Conservation (phyloP, 306 rosid species). For the Oemleria cerasiformis region DNA sequence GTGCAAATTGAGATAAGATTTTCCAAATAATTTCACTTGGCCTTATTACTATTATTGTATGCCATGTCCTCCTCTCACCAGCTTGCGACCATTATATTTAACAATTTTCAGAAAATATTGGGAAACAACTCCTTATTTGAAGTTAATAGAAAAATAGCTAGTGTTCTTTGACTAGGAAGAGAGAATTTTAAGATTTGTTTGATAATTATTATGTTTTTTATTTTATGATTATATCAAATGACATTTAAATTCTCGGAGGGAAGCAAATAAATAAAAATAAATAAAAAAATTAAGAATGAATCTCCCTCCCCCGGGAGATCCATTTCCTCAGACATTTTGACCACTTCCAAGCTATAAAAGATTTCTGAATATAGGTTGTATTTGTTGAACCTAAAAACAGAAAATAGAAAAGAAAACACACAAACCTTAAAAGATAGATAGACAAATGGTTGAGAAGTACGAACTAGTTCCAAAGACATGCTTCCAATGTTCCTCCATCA, state of each 20-base stretch:
- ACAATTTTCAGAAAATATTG: background rate
- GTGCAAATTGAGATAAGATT: background rate
- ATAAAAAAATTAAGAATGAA: background rate
- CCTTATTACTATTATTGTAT: background rate
- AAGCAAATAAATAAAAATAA: too few relatives aligned
- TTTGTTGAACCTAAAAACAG: constrained; percentile 13
- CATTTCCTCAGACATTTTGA: too few relatives aligned
- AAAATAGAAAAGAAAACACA: background rate
- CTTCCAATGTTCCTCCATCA: background rate
- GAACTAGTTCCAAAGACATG: constrained; percentile 7
- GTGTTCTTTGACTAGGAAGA: background rate
- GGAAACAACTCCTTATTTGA: background rate
- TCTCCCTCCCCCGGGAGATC: background rate
- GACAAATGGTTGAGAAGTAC: background rate
- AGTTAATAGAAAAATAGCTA: background rate
- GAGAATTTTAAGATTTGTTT: too few relatives aligned
- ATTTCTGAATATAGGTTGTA: background rate
- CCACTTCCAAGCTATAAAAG: background rate
- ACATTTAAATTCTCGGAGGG: too few relatives aligned
- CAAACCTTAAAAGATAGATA: background rate
- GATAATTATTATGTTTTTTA: too few relatives aligned
- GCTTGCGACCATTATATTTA: background rate
- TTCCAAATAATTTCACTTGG: background rate
- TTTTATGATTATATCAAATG: too few relatives aligned
- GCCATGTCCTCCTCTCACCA: background rate